Conservation (phyloP, 164 flowering plant genomes). For the Chimonanthus salicifolius region DNA sequence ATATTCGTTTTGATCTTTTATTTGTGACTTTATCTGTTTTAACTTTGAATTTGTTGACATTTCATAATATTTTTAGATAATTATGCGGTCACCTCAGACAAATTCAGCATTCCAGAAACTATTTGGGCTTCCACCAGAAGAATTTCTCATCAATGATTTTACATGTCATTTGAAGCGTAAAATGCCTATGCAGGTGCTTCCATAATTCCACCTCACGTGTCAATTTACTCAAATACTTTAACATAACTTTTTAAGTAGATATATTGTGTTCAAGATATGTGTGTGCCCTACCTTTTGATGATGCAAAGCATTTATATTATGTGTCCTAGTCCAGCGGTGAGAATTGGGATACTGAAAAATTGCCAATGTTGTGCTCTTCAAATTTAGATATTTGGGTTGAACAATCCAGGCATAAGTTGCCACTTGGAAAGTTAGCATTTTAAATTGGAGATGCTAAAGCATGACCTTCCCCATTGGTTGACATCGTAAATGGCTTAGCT, state of each 20-base stretch:
- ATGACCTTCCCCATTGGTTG: background rate
- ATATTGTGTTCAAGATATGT: background rate
- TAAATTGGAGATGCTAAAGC: background rate
- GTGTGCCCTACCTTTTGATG: background rate
- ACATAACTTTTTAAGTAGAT: background rate
- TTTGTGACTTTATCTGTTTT: constrained; percentile 1
- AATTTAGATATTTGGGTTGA: too few species aligned
- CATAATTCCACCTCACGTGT: background rate
- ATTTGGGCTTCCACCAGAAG: constrained; percentile 90
- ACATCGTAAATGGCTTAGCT: background rate
- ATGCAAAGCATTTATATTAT: background rate
- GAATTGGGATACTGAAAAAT: background rate
- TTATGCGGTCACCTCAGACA: constrained; percentile 81
- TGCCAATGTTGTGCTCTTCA: too few species aligned
- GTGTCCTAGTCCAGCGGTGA: background rate
- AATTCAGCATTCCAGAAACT: constrained; percentile 92
- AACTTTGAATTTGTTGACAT: background rate
- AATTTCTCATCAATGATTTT: constrained; percentile 95
- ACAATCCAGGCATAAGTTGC: background rate
- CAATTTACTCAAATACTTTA: background rate
- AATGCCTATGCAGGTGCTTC: constrained; percentile 87
- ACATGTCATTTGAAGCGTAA: constrained; percentile 90
- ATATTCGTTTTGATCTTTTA: background rate
- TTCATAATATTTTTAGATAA: constrained; percentile 44
- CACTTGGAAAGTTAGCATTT: background rate